Conservation (phyloP, 179 eudicot species). For the Nepenthes alata region DNA sequence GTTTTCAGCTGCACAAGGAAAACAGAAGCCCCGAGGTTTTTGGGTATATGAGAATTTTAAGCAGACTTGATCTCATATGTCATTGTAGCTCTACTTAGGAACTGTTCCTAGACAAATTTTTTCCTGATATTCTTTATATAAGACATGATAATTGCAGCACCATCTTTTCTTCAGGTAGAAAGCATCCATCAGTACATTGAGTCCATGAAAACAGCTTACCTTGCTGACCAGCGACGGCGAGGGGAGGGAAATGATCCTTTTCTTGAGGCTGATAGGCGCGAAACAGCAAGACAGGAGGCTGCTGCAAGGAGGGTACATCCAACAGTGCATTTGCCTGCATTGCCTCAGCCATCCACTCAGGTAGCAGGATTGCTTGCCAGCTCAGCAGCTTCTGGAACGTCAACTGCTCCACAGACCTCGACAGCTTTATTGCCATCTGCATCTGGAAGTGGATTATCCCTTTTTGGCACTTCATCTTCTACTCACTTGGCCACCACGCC, state of each 20-base stretch:
- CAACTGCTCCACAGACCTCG: constrained; percentile 37
- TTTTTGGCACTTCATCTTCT: constrained; percentile 32
- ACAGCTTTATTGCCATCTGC: constrained; percentile 29
- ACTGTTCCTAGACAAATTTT: too few relatives aligned
- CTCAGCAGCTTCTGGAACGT: constrained; percentile 39
- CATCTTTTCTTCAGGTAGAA: constrained; percentile 45
- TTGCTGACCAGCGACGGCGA: constrained; percentile 74
- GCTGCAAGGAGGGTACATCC: constrained; percentile 92
- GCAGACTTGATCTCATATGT: too few relatives aligned
- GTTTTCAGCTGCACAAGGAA: too few relatives aligned
- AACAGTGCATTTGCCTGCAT: constrained; percentile 65
- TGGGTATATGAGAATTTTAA: too few relatives aligned
- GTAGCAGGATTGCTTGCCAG: constrained; percentile 54
- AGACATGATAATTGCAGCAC: too few relatives aligned
- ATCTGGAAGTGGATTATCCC: constrained; percentile 32
- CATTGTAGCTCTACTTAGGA: too few relatives aligned
- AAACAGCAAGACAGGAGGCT: constrained; percentile 82
- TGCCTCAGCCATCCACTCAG: constrained; percentile 68
- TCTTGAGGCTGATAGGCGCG: constrained; percentile 92
- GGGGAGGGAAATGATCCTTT: constrained; percentile 82
- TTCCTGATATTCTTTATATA: too few relatives aligned
- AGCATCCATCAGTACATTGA: constrained; percentile 95
- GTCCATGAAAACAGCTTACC: constrained; percentile 93
- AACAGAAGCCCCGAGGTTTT: too few relatives aligned
- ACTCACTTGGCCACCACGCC: constrained; percentile 32